phyloP scores from a whole-genome alignment of 805 yeast genomes.

The Ogataea minuta region DNA sequence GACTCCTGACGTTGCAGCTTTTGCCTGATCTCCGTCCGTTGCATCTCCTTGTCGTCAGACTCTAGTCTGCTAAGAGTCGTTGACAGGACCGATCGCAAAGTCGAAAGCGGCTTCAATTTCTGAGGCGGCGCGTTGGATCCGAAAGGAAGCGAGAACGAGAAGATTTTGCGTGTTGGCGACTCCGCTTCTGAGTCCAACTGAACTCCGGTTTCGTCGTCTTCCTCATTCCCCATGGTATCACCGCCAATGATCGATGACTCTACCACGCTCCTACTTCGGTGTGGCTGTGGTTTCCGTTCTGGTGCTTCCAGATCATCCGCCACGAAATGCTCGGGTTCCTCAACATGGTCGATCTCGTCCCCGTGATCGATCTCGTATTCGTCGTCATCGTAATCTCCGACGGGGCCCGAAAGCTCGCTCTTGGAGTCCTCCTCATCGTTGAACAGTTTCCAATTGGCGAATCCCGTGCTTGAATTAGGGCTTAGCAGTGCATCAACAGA shows the following conservation, averaged over 20 bases:
- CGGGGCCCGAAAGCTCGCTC: constrained; percentile 16
- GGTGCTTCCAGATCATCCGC: neutral
- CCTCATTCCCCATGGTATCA: constrained; percentile 24
- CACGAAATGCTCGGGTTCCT: neutral
- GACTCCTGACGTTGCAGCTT: constrained; percentile 54
- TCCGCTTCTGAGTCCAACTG: constrained; percentile 27
- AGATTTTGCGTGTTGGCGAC: constrained; percentile 34
- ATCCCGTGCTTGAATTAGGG: constrained; percentile 1
- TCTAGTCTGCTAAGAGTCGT: constrained; percentile 8
- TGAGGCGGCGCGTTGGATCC: constrained; percentile 37
- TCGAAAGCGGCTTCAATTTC: constrained; percentile 14
- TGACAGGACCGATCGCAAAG: constrained; percentile 13
- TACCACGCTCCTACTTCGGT: constrained; percentile 19
- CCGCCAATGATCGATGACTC: constrained; percentile 56
- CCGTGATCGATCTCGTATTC: constrained; percentile 10
- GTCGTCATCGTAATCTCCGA: constrained; percentile 29
- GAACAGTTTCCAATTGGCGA: constrained; percentile 1
- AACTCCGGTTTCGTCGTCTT: constrained; percentile 15
- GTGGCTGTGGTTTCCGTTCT: neutral
- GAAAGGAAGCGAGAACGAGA: constrained; percentile 59
- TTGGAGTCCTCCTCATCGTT: constrained; percentile 23
- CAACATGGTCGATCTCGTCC: constrained; percentile 2
- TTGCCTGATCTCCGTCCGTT: constrained; percentile 36
- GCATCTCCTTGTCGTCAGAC: constrained; percentile 26
- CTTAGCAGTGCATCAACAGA: constrained; percentile 7